These are phyloP conservation scores for Nemania sp. DNA, from an alignment of 2,329 filamentous ascomycete species.

Conservation along the genomic window DNA sequence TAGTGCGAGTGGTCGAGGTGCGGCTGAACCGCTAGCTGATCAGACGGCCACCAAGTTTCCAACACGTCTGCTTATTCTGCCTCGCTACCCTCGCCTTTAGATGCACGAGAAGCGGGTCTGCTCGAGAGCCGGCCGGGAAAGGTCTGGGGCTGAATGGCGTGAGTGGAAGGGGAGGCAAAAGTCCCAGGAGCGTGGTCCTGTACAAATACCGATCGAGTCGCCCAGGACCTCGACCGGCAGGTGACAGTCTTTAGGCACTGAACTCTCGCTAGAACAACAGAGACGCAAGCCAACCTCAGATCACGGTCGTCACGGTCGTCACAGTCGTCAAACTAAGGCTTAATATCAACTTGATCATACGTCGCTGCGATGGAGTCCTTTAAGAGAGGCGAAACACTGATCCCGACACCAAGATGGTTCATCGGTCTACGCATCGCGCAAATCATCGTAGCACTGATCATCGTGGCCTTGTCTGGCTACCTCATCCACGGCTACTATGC, in stretches of 20 bases:
- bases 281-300: background rate
- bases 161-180: background rate
- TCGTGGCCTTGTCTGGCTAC: slow-evolving; percentile 49
- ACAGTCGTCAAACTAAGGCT: background rate
- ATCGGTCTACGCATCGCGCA: slow-evolving; percentile 47
- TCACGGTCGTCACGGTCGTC: background rate
- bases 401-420: slow-evolving; percentile 51
- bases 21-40: slow-evolving; percentile 27
- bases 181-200: background rate
- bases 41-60: slow-evolving; percentile 16
- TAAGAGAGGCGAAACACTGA: slow-evolving; percentile 39
- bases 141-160: background rate
- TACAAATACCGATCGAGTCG: slow-evolving; percentile 15
- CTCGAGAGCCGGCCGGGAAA: background rate
- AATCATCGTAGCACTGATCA: slow-evolving; percentile 48
- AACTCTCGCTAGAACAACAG: background rate
- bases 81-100: background rate
- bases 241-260: background rate
- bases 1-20: slow-evolving; percentile 2
- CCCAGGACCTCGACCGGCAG: background rate
- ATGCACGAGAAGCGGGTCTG: slow-evolving; percentile 8
- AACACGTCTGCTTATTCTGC: background rate
- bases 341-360: background rate
- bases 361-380: slow-evolving; percentile 29
- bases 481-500: slow-evolving; percentile 49